Conservation (phyloP, 164 flowering plant species). For the Vitis cinerea region DNA sequence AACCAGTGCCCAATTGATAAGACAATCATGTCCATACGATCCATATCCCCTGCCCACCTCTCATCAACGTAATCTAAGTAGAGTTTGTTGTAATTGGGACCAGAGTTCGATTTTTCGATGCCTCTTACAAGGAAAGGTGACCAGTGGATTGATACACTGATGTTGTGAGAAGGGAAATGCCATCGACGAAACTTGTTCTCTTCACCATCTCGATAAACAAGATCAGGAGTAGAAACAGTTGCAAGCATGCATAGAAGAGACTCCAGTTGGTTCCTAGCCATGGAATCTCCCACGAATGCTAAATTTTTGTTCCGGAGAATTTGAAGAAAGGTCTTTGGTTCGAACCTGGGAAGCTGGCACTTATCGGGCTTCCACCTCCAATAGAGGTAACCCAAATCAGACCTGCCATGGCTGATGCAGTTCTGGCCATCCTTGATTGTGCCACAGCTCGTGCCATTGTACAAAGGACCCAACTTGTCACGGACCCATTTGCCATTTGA, state of each 20-base stretch:
- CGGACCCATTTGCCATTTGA: constrained; percentile 69
- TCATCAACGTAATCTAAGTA: constrained; percentile 62
- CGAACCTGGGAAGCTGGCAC: constrained; percentile 73
- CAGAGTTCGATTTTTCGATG: constrained; percentile 53
- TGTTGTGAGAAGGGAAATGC: constrained; percentile 61
- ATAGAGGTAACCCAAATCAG: constrained; percentile 65
- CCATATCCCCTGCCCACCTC: constrained; percentile 69
- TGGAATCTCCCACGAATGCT: constrained; percentile 92
- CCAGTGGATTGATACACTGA: constrained; percentile 73
- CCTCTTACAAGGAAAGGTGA: constrained; percentile 89
- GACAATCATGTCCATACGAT: constrained; percentile 57
- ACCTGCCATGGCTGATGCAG: constrained; percentile 79
- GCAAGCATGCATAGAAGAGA: constrained; percentile 82
- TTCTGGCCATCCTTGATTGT: constrained; percentile 89
- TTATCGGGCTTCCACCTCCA: constrained; percentile 83
- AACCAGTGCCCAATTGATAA: constrained; percentile 93
- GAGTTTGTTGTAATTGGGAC: constrained; percentile 46
- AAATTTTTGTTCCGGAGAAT: constrained; percentile 58
- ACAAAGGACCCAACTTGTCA: constrained; percentile 57
- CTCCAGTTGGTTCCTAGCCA: constrained; percentile 93
- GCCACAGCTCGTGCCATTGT: constrained; percentile 70
- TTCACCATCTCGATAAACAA: constrained; percentile 57
- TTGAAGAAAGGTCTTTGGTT: constrained; percentile 54
- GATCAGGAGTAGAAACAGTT: constrained; percentile 47
- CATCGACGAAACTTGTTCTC: constrained; percentile 81